A percentile compares a stretch with the other conserved stretches of the same genome.
Conservation (phyloP, 768 basidiomycete species). For the Paxillus involutus region DNA sequence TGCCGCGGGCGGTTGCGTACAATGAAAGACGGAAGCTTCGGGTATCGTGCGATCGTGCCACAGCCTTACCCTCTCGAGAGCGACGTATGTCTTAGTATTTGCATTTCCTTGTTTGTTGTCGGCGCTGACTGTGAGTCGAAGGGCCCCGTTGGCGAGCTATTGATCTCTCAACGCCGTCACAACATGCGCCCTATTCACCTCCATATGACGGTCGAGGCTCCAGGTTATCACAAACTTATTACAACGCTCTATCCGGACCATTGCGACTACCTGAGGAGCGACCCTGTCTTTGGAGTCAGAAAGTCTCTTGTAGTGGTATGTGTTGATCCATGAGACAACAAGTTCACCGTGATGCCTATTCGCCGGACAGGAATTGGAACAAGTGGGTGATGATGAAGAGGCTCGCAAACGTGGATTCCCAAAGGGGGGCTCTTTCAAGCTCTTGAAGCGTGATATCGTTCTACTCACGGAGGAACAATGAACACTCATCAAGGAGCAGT, state of each 20-base stretch:
- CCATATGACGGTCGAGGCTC: conserved; percentile 70
- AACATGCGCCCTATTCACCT: conserved; percentile 80
- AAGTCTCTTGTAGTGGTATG: conserved; percentile 73
- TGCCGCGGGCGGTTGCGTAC: conserved; percentile 68
- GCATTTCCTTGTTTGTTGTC: not conserved
- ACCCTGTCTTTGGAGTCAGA: conserved; percentile 83
- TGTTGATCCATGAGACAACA: conserved; percentile 5
- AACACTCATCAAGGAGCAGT: conserved; percentile 23
- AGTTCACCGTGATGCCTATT: not conserved
- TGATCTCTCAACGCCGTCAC: conserved; percentile 61
- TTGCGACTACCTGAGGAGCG: conserved; percentile 64
- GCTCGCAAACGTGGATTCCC: conserved; percentile 52
- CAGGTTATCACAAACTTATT: conserved; percentile 68
- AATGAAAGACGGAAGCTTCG: conserved; percentile 61
- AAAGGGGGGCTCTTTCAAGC: conserved; percentile 45
- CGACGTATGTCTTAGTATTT: conserved; percentile 42
- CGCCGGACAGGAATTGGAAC: conserved; percentile 45
- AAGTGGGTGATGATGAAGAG: conserved; percentile 52
- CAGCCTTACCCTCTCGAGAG: conserved; percentile 71
- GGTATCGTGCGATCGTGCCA: conserved; percentile 73
- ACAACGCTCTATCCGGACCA: conserved; percentile 77
- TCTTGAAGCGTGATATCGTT: conserved; percentile 46
- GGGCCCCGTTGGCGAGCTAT: conserved; percentile 71
- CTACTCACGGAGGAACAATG: conserved; percentile 45
- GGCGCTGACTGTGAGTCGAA: conserved; percentile 22